phyloP scores from a whole-genome alignment of 139 green algal species.

The Coccomyxa sp. region DNA sequence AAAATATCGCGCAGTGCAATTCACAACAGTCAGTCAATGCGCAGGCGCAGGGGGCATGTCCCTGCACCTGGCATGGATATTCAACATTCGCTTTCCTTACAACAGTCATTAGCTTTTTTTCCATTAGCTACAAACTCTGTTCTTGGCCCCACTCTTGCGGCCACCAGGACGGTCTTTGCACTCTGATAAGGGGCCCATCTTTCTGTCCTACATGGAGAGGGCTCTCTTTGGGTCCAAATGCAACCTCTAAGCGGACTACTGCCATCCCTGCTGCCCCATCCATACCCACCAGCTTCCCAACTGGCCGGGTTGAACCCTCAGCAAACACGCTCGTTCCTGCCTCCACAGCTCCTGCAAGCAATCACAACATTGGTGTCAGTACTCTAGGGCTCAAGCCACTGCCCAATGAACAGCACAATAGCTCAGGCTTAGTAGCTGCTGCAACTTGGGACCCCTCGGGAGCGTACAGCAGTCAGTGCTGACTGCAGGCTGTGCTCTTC shows the following conservation, averaged over 20 bases:
- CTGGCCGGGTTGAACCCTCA: background rate
- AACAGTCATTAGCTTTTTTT: too few relatives aligned
- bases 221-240: background rate
- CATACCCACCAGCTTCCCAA: constrained; percentile 1
- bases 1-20: too few relatives aligned
- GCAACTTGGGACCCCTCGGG: too few relatives aligned
- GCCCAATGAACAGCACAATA: too few relatives aligned
- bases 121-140: too few relatives aligned
- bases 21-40: too few relatives aligned
- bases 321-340: background rate
- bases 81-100: too few relatives aligned
- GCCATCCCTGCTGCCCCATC: background rate
- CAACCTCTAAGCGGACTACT: constrained; percentile 1
- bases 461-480: too few relatives aligned
- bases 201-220: background rate
- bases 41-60: too few relatives aligned
- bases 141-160: constrained; percentile 32
- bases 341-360: constrained; percentile 2
- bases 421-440: too few relatives aligned
- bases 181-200: background rate
- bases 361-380: background rate
- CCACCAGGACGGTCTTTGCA: constrained; percentile 35
- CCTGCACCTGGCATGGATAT: too few relatives aligned
- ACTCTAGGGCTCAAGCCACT: background rate
- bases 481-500: too few relatives aligned